phyloP scores from a whole-genome alignment of 768 basidiomycete species.

The Sporobolomyces phaffii region DNA sequence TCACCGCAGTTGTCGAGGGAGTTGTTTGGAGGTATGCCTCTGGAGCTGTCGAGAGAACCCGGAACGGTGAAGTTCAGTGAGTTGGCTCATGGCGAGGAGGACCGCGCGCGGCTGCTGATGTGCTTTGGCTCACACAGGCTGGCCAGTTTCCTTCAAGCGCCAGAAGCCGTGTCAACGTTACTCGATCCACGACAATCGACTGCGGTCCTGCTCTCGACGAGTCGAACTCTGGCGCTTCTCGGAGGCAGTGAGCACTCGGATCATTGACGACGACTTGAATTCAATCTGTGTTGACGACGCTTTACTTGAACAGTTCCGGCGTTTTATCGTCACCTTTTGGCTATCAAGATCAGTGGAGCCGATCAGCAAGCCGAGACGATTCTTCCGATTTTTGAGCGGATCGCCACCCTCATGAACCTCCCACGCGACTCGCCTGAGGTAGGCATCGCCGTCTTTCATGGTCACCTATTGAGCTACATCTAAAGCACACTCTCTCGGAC shows the following conservation, averaged over 20 bases:
- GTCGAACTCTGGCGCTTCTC: constrained; percentile 10
- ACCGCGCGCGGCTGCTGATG: too few species aligned
- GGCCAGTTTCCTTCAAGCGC: neutral
- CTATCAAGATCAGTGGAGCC: constrained; percentile 16
- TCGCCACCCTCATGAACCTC: constrained; percentile 14
- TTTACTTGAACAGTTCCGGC: constrained; percentile 15
- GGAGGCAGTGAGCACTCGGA: constrained; percentile 13
- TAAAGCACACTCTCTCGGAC: neutral
- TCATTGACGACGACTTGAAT: too few species aligned
- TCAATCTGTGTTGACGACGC: too few species aligned
- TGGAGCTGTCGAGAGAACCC: neutral
- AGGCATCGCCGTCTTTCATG: neutral
- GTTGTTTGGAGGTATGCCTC: constrained; percentile 19
- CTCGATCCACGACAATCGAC: constrained; percentile 26
- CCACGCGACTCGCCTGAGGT: neutral
- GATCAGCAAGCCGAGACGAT: neutral
- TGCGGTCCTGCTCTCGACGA: neutral
- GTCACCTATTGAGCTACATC: neutral
- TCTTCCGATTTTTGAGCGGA: constrained; percentile 29
- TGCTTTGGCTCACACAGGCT: neutral
- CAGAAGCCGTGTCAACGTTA: constrained; percentile 16
- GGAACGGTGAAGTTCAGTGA: neutral
- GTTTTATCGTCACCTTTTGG: constrained; percentile 23
- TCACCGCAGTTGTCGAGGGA: constrained; percentile 24
- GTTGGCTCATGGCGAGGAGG: neutral